Conservation (phyloP, 345 rosid species). For the Moricandia arvensis region DNA sequence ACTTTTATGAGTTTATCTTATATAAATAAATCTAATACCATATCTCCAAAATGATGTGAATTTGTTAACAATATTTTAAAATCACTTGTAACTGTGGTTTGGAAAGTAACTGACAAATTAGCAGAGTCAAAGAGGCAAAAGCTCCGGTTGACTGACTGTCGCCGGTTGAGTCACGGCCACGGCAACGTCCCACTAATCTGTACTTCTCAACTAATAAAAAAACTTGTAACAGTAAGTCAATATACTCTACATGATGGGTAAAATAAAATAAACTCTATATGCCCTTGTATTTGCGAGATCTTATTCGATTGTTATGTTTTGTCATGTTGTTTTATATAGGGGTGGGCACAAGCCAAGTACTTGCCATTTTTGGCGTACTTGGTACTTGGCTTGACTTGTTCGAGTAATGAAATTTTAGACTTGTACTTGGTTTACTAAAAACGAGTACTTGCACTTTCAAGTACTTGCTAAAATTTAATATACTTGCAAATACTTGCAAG, state of each 20-base stretch:
- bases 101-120: constrained; percentile 32
- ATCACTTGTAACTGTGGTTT: background rate
- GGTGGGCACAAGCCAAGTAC: no score
- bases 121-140: constrained; percentile 48
- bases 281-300: background rate
- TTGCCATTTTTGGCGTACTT: no score
- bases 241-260: background rate
- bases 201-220: constrained; percentile 11
- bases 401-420: no score
- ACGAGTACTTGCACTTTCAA: no score
- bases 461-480: no score
- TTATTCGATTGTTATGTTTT: background rate
- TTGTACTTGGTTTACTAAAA: no score
- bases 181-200: constrained; percentile 27
- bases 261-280: background rate
- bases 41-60: background rate
- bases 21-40: background rate
- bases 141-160: constrained; percentile 51
- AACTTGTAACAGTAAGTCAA: background rate
- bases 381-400: no score
- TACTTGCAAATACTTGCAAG: no score
- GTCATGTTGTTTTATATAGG: no score
- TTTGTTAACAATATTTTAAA: background rate
- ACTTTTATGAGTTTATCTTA: background rate
- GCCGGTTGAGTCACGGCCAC: constrained; percentile 64